phyloP scores from a whole-genome alignment of 169 alveolate genomes.

The Plasmodium adleri region DNA sequence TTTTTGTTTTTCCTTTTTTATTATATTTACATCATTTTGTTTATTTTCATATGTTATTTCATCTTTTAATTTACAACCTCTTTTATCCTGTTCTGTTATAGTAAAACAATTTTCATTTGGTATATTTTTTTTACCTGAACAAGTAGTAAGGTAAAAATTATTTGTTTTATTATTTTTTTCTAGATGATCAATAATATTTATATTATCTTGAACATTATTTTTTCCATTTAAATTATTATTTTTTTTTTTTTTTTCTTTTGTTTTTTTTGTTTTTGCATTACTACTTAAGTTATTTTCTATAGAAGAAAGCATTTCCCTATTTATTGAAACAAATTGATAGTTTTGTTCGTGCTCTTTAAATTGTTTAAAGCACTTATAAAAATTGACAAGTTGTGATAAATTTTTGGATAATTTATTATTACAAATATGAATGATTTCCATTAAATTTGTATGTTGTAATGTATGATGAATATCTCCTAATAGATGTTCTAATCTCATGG shows the following conservation, averaged over 20 bases:
- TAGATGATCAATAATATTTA: background rate
- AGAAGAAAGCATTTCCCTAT: too few species aligned
- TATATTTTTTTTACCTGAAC: slow-evolving; percentile 19
- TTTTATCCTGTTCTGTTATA: background rate
- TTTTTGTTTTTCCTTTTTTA: background rate
- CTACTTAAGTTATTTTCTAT: too few species aligned
- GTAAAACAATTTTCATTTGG: background rate
- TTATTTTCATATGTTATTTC: background rate
- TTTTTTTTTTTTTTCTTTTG: too few species aligned
- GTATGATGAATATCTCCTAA: background rate
- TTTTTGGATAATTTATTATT: slow-evolving; percentile 50
- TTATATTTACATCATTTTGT: background rate
- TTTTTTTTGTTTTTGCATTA: too few species aligned
- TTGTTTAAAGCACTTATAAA: slow-evolving; percentile 37
- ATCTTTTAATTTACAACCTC: background rate
- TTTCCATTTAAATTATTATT: background rate
- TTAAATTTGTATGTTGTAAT: slow-evolving; percentile 1
- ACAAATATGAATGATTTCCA: slow-evolving; percentile 19
- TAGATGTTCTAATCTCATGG: slow-evolving; percentile 54
- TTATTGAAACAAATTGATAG: too few species aligned
- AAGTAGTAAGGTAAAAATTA: background rate
- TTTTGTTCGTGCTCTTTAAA: too few species aligned
- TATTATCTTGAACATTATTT: background rate
- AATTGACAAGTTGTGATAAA: slow-evolving; percentile 46
- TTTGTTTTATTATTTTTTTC: slow-evolving; percentile 1